Conservation (phyloP, 176 grass and related monocot genomes). For the Oryza australiensis region DNA sequence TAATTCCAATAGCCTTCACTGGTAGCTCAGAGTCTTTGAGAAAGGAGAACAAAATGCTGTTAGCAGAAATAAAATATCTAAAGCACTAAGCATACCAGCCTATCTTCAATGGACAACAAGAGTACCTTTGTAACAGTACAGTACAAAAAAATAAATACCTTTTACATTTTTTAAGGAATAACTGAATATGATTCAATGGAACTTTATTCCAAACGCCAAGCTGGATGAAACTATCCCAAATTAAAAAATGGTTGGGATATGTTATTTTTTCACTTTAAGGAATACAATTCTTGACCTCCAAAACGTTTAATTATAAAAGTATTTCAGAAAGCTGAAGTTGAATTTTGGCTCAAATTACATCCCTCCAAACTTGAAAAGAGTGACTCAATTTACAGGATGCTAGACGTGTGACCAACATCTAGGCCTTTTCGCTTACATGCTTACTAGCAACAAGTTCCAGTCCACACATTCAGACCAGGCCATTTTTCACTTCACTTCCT, state of each 20-base stretch:
- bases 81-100: conserved; percentile 5
- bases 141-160: conserved; percentile 19
- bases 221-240: background rate
- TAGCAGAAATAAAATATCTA: background rate
- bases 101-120: conserved; percentile 23
- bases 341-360: conserved; percentile 7
- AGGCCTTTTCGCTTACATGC: background rate
- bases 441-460: background rate
- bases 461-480: background rate
- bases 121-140: background rate
- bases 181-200: conserved; percentile 26
- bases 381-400: background rate
- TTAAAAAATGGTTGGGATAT: background rate
- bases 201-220: conserved; percentile 36
- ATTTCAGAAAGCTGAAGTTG: background rate
- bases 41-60: background rate
- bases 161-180: conserved; percentile 48
- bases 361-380: background rate
- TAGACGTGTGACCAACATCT: background rate
- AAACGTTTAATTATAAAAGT: background rate
- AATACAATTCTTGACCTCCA: background rate
- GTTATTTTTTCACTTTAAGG: background rate
- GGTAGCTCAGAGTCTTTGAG: background rate
- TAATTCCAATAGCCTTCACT: background rate
- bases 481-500: background rate